Base-by-base conservation (phyloP, 2,329 filamentous ascomycete species). In the Claviceps fusiformis region DNA sequence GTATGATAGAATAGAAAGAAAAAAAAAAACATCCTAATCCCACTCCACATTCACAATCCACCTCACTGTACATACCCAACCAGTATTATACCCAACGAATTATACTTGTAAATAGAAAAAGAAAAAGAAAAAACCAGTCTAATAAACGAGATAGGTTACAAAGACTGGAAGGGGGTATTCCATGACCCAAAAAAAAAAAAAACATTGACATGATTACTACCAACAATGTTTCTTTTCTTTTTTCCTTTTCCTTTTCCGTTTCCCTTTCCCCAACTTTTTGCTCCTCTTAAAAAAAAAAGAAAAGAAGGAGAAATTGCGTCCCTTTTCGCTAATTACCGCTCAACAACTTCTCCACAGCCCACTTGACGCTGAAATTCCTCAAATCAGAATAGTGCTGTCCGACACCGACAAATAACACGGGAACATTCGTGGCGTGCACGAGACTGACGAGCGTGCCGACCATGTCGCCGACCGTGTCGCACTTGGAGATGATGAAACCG, bases 401-500 rank as follows among this genome's bases (percentile, higher is more conserved):
- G 33, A 85, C 81, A 56, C 80, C 93, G 61, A 98, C 79, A 67
- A 98, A 98, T 11, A 97, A 79, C 24, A 98, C 90, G 0, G 95
- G 95, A 49, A 98, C 95, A 33, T 92, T 89, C 3, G 95, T 98
- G 3, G 93, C 92, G 72, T 97, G 92, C 44, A 98, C 92, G 76
- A 98, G 92, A 68, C 89, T 95, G 59, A 98, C 93, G 59, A 98
- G 75, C 3, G 92, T 96, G 62, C 80, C 90, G 47, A 96, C 90
- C 91, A 97, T 97, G 72, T 96, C 92, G n/a, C 93, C 95, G 43
- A 98, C 95, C 0, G 93, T 98, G 73, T 98, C 93, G 69, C 93
- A 97, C 72, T 98, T 98, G 58, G 86, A 92, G 63, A 98, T 96
- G 67, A 98, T 95, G 71, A 98, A 98, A 6, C 93, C 93, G 71